Percentiles rank a stretch among this genome's conserved stretches.
Conservation (phyloP, 106 monocot genomes). For the Dactylorhiza incarnata region DNA sequence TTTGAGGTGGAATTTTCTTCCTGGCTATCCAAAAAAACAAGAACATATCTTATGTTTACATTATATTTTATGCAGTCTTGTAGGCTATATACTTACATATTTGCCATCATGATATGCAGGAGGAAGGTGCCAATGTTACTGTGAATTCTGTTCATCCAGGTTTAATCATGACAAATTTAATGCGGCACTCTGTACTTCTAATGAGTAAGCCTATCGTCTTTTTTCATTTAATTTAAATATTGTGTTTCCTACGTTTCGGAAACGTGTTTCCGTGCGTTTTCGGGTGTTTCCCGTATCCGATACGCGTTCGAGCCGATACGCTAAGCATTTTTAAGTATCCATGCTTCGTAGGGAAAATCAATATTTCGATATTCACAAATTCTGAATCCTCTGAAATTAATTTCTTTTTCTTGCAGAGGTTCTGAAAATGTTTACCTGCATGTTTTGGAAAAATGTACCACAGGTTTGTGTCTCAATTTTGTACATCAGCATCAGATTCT, state of each 20-base stretch:
- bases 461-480: conserved; percentile 39
- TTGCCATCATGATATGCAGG: conserved; percentile 33
- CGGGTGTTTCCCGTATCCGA: too few relatives aligned
- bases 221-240: too few relatives aligned
- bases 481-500: too few relatives aligned
- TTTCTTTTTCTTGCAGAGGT: conserved; percentile 37
- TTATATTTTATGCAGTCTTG: too few relatives aligned
- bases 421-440: conserved; percentile 42
- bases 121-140: conserved; percentile 78
- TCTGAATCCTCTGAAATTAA: background rate
- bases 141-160: conserved; percentile 90
- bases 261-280: too few relatives aligned
- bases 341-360: too few relatives aligned
- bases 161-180: conserved; percentile 85
- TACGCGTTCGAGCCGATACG: too few relatives aligned
- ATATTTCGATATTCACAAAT: background rate
- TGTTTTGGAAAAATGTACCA: conserved; percentile 87
- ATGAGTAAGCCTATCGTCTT: conserved; percentile 46
- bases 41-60: too few relatives aligned
- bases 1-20: background rate
- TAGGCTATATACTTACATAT: too few relatives aligned
- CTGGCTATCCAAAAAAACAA: too few relatives aligned
- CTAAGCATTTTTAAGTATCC: too few relatives aligned
- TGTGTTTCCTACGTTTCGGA: too few relatives aligned
- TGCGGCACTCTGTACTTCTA: conserved; percentile 64